Evolutionary conservation across 495 filamentous ascomycete genomes (phyloP).

Genomic region (Annulohypoxylon moriforme): DNA sequence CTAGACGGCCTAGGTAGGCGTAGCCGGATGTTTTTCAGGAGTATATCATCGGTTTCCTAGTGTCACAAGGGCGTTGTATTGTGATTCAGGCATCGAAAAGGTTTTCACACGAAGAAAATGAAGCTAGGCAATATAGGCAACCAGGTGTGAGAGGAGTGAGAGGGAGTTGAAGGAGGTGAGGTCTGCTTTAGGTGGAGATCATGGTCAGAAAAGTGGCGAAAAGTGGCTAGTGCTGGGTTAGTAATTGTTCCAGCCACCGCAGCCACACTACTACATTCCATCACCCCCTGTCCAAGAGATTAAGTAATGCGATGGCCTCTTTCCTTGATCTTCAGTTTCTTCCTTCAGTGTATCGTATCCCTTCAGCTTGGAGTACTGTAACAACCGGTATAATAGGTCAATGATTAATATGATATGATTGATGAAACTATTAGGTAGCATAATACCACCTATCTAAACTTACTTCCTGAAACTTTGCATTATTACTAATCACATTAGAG

Average conservation of each 20-base stretch:
- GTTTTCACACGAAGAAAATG: not conserved
- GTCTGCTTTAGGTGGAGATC: conserved; percentile 25
- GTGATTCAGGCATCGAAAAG: not conserved
- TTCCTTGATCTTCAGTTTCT: too few relatives aligned
- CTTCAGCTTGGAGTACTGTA: too few relatives aligned
- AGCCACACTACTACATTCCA: not conserved
- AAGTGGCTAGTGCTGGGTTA: conserved; percentile 1
- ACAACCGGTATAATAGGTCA: too few relatives aligned
- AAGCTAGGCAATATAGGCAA: not conserved
- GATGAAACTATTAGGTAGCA: too few relatives aligned
- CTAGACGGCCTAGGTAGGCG: not conserved
- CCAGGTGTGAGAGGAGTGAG: not conserved
- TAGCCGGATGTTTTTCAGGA: not conserved
- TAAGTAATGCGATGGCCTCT: not conserved
- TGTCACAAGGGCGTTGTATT: not conserved
- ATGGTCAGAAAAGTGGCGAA: conserved; percentile 13
- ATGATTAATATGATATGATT: too few relatives aligned
- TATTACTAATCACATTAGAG: too few relatives aligned
- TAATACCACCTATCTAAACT: too few relatives aligned
- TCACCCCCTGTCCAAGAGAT: not conserved
- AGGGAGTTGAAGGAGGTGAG: conserved; percentile 17
- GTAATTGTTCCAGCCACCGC: not conserved
- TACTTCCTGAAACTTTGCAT: too few relatives aligned
- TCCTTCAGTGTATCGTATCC: too few relatives aligned
- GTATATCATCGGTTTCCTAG: not conserved